Percentiles rank a stretch among this genome's conserved stretches.
Conservation (phyloP, 2,329 filamentous ascomycete genomes). For the Daldinia sp. region DNA sequence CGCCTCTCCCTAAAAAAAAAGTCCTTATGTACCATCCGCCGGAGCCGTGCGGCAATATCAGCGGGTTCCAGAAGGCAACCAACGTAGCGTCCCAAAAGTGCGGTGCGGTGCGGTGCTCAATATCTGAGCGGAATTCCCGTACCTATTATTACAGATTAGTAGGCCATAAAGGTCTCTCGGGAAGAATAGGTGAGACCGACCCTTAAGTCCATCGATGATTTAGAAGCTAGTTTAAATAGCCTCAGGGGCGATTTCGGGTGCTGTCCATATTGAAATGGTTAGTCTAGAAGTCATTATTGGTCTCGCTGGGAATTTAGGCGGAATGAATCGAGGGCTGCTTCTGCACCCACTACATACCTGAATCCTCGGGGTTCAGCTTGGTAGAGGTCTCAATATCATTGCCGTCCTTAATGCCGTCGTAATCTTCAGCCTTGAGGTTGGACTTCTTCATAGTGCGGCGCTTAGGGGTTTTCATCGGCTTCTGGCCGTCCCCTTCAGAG, state of each 20-base stretch:
- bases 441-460: background rate
- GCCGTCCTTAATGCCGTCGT: background rate
- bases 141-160: conserved; percentile 3
- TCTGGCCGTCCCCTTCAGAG: background rate
- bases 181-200: background rate
- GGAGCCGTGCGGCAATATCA: background rate
- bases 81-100: background rate
- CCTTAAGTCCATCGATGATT: background rate
- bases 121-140: background rate
- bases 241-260: background rate
- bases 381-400: background rate
- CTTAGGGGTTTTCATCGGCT: background rate
- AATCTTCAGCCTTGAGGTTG: background rate
- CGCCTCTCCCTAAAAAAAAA: background rate
- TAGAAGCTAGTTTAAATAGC: background rate
- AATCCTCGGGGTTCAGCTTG: background rate
- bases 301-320: background rate
- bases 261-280: background rate
- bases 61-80: background rate
- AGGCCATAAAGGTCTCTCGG: background rate
- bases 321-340: background rate
- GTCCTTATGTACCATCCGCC: background rate
- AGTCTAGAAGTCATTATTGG: too few species aligned
- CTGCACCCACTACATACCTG: background rate
- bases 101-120: background rate